Evolutionary conservation across 306 rosid species (phyloP), one percentile per base, ranked within the genome.

Genomic region (Phaseolus lunatus): DNA sequence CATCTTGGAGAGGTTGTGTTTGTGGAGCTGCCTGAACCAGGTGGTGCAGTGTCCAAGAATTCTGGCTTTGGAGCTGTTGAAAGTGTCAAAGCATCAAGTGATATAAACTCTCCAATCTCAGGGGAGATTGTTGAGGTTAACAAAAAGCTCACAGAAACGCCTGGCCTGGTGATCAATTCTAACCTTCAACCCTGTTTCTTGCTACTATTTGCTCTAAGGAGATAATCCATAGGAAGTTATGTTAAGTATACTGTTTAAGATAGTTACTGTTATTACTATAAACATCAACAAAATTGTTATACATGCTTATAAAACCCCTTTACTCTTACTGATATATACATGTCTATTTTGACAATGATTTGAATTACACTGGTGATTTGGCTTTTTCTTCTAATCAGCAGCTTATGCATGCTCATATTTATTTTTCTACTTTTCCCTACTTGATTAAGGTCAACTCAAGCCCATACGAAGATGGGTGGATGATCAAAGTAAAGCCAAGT

Each of bases 11-110:
- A 96, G 82, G 85, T 96, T 59, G 99, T 96, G 89, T 92, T 86
- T 75, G 98, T 92, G 85, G 97, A 96, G 65, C 89, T 96, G 81
- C 98, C 99, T 29, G 97, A 96, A 65, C 4, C 84, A 0, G 97
- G 97, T 1, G 68, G 49, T 18, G 31, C 90, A 12, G 99, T 88
- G 44, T 26, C 83, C 12, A 67, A 86, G 79, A 95, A 89, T 14
- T 1, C 50, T 0, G 77, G 92, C 79, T 96, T 92, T 35, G 99
- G 99, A 75, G 96, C 97, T 2, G 98, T 96, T 78, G 99, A 92
- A 57, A 96, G 99, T 89, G 99, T 96, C 22, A 96, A 96, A 73
- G 99, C 99, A 65, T 91, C 97, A 13, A 91, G 99, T 87, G 99
- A 96, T 66, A 15, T 96, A 4, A 92, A 96, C 61, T 92, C 98